These are phyloP conservation scores for Drechslerella dactyloides DNA, from an alignment of 2,329 filamentous ascomycete genomes.

Conservation along the genomic window DNA sequence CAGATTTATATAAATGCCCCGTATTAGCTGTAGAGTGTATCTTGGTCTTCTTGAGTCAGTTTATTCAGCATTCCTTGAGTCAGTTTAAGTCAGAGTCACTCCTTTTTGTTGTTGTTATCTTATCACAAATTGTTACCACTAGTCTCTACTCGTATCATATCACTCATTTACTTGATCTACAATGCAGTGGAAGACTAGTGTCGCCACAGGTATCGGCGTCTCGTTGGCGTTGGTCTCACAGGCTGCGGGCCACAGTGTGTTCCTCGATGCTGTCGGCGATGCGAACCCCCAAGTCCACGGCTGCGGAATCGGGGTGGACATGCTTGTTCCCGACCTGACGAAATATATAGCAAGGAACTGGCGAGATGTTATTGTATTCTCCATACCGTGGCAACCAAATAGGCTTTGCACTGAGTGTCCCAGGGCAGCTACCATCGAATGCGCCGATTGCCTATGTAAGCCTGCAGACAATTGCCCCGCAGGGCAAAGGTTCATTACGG, in stretches of 20 bases:
- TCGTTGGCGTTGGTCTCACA: neutral
- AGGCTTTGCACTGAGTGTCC: slow-evolving; percentile 16
- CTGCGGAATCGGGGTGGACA: slow-evolving; percentile 7
- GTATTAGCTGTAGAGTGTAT: too few relatives aligned
- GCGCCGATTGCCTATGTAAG: neutral
- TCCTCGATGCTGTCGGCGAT: slow-evolving; percentile 24
- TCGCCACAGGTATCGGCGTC: neutral
- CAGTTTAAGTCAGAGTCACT: too few relatives aligned
- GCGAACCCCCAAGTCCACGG: slow-evolving; percentile 16
- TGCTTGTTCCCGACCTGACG: neutral
- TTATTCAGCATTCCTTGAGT: too few relatives aligned
- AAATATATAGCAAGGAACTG: neutral
- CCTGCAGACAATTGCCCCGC: slow-evolving; percentile 10
- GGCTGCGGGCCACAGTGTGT: slow-evolving; percentile 7
- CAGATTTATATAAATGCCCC: too few relatives aligned
- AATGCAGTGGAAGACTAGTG: neutral
- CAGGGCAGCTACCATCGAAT: neutral
- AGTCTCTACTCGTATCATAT: too few relatives aligned
- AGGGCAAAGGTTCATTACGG: slow-evolving; percentile 1
- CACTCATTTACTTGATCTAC: too few relatives aligned
- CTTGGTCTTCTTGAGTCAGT: too few relatives aligned
- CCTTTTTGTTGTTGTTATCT: too few relatives aligned
- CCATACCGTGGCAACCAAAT: slow-evolving; percentile 16
- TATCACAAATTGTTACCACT: too few relatives aligned
- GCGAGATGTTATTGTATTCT: slow-evolving; percentile 17